Evolutionary conservation across 2,329 filamentous ascomycete species (phyloP).

Genomic region (Monilinia aucupariae): DNA sequence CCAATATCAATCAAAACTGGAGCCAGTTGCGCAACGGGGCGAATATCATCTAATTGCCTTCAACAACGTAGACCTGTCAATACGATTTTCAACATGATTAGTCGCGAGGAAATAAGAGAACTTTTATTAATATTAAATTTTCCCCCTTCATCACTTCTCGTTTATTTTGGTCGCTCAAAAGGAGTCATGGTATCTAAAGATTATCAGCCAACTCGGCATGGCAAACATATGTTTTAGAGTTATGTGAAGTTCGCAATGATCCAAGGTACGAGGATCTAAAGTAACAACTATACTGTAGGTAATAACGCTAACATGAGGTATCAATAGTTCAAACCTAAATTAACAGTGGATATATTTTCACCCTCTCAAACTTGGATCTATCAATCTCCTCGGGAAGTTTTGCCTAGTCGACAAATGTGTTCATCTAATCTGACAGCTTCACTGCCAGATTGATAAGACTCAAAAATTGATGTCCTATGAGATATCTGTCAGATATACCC

Average conservation of each 20-base stretch:
- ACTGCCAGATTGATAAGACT: too few relatives aligned
- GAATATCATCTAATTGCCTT: not conserved
- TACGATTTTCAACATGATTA: not conserved
- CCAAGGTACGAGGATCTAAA: not conserved
- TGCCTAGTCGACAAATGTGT: not conserved
- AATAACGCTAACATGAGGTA: slow-evolving; percentile 16
- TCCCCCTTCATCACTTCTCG: slow-evolving; percentile 7
- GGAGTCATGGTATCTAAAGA: not conserved
- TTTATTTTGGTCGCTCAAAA: not conserved
- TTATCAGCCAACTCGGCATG: not conserved
- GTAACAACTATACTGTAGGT: not conserved
- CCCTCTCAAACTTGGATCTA: not conserved
- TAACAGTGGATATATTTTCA: not conserved
- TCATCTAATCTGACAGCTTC: too few relatives aligned
- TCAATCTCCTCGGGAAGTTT: not conserved
- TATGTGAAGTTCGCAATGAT: not conserved
- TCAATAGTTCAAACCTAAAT: slow-evolving; percentile 9
- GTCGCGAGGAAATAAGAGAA: not conserved
- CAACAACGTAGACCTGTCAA: not conserved
- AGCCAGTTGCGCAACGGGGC: not conserved
- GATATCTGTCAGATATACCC: not conserved
- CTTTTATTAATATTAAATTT: not conserved
- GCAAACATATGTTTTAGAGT: not conserved
- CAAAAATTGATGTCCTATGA: not conserved
- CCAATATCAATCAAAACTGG: not conserved